A percentile compares a stretch with the other conserved stretches of the same genome.
phyloP scores from a whole-genome alignment of 331 rosid species.

The Erythrophleum ivorense region DNA sequence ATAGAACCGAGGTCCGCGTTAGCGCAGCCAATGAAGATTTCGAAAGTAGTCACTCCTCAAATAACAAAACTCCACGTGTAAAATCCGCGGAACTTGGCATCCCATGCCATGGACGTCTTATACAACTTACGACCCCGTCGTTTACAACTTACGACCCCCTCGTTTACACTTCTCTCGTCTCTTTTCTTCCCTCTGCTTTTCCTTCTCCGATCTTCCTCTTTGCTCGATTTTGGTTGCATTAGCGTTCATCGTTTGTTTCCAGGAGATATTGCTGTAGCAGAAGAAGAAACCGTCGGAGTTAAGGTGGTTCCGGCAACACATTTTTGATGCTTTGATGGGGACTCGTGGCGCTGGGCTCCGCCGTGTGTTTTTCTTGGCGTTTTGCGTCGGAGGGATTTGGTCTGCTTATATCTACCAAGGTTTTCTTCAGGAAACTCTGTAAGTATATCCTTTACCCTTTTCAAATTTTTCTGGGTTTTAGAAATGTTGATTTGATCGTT shows the following conservation, averaged over 20 bases:
- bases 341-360: conserved; percentile 78
- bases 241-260: background rate
- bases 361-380: conserved; percentile 74
- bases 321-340: conserved; percentile 62
- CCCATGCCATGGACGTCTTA: background rate
- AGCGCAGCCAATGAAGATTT: conserved; percentile 56
- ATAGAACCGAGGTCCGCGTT: conserved; percentile 33
- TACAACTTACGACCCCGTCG: background rate
- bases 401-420: conserved; percentile 97
- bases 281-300: conserved; percentile 41
- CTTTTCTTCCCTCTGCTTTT: background rate
- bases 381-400: conserved; percentile 95
- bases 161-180: background rate
- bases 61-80: conserved; percentile 59
- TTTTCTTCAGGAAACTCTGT: conserved; percentile 95
- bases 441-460: conserved; percentile 22
- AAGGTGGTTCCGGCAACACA: conserved; percentile 47
- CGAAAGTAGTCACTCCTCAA: conserved; percentile 36
- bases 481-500: background rate
- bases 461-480: background rate
- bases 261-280: too few species aligned
- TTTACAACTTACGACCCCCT: background rate
- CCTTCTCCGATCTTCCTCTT: conserved; percentile 14
- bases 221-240: conserved; percentile 15
- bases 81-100: conserved; percentile 49